phyloP scores from a whole-genome alignment of 306 rosid species.

The Quercus ilex region DNA sequence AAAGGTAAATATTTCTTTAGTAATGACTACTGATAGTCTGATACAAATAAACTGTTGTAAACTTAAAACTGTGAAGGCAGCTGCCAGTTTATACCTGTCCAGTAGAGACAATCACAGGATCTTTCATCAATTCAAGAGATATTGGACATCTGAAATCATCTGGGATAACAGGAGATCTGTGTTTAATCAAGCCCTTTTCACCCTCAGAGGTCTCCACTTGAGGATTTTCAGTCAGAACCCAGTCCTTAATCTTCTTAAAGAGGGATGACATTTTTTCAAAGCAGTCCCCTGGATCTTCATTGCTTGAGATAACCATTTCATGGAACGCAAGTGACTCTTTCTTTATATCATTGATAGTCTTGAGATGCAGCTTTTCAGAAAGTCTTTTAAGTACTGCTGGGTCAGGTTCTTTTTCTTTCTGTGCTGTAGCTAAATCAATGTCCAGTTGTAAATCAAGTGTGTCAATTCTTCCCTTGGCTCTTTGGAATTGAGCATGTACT shows the following conservation, averaged over 20 bases:
- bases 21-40: not conserved
- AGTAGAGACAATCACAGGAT: conserved; percentile 93
- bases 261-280: conserved; percentile 59
- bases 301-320: conserved; percentile 55
- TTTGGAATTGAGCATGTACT: conserved; percentile 85
- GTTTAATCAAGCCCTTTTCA: conserved; percentile 56
- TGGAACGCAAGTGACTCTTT: conserved; percentile 77
- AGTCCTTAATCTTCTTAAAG: conserved; percentile 67
- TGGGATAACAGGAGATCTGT: conserved; percentile 94
- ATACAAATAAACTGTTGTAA: not conserved
- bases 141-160: conserved; percentile 98
- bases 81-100: conserved; percentile 72
- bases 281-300: conserved; percentile 49
- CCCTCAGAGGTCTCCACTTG: conserved; percentile 41
- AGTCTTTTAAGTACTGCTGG: conserved; percentile 67
- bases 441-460: conserved; percentile 64
- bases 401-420: conserved; percentile 64
- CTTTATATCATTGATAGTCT: conserved; percentile 68
- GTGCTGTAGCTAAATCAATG: conserved; percentile 54
- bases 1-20: conserved; percentile 13
- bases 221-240: conserved; percentile 52
- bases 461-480: conserved; percentile 69
- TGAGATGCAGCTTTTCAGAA: conserved; percentile 73
- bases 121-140: conserved; percentile 94
- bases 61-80: conserved; percentile 5